Percentiles rank a stretch among this genome's conserved stretches.
Conservation (phyloP, 352 stramenopile genomes). For the Phytophthora vignae region DNA sequence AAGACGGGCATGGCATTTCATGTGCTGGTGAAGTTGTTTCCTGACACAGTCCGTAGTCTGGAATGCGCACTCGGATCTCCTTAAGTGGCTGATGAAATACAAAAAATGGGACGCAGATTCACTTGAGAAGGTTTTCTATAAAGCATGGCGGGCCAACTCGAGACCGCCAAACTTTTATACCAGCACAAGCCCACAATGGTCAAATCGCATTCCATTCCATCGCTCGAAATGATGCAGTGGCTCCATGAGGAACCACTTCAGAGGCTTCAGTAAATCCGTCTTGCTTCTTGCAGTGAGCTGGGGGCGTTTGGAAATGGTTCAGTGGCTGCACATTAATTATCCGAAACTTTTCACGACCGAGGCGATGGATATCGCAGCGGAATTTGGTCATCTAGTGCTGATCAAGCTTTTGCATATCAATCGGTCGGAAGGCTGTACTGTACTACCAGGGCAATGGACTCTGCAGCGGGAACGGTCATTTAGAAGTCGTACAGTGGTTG, state of each 20-base stretch:
- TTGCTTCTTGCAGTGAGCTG: neutral
- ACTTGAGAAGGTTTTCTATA: too few relatives aligned
- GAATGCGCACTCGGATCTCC: neutral
- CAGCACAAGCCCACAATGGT: neutral
- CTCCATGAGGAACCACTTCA: conserved; percentile 3
- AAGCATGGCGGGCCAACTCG: conserved; percentile 19
- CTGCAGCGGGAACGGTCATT: conserved; percentile 12
- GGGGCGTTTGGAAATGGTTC: conserved; percentile 24
- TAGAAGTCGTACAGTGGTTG: conserved; percentile 17
- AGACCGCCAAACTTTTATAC: conserved; percentile 22
- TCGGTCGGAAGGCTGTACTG: conserved; percentile 7
- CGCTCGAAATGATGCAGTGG: conserved; percentile 25
- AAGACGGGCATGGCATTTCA: too few relatives aligned
- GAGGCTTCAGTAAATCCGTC: neutral
- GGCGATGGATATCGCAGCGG: conserved; percentile 6
- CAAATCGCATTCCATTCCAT: neutral
- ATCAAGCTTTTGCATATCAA: conserved; percentile 20
- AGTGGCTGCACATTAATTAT: conserved; percentile 17
- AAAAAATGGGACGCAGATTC: neutral
- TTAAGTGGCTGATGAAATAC: conserved; percentile 24
- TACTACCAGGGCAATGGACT: conserved; percentile 13
- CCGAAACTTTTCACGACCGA: neutral
- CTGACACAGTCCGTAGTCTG: neutral
- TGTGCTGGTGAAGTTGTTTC: neutral
- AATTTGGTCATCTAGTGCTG: conserved; percentile 12